phyloP scores from a whole-genome alignment of 192 early-diverging fungal species.

The Rhizophagus clarus region DNA sequence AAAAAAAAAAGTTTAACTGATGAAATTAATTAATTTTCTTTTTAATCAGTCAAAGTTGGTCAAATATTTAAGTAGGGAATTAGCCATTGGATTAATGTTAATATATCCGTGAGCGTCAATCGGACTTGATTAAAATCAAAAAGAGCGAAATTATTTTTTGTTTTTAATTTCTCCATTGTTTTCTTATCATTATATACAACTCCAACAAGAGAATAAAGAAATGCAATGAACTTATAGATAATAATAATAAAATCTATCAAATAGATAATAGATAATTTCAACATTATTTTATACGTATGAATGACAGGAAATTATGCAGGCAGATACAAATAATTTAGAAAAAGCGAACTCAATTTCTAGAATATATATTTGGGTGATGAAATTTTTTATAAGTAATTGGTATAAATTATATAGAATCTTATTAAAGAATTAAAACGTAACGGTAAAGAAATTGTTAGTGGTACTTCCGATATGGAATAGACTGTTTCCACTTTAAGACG shows the following conservation, averaged over 20 bases:
- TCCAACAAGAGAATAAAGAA: neutral
- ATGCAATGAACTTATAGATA: neutral
- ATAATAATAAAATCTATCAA: neutral
- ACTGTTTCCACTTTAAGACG: neutral
- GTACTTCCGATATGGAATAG: neutral
- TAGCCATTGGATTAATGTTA: no score
- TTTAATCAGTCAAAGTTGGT: neutral
- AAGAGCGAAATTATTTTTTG: neutral
- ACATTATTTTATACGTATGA: neutral
- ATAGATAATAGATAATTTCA: neutral
- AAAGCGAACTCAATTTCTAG: neutral
- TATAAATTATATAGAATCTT: neutral
- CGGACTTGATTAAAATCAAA: no score
- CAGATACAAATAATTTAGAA: neutral
- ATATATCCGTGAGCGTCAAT: constrained; percentile 4
- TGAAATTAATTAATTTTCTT: no score
- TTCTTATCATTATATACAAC: neutral
- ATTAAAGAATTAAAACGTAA: neutral
- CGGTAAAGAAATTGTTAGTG: neutral
- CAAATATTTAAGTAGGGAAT: neutral
- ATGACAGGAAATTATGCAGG: neutral
- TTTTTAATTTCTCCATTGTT: no score
- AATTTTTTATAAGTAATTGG: neutral
- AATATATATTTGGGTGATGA: neutral
- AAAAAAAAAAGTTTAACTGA: no score